phyloP scores from a whole-genome alignment of 371 early-diverging fungal genomes.

The Globomyces sp. region DNA sequence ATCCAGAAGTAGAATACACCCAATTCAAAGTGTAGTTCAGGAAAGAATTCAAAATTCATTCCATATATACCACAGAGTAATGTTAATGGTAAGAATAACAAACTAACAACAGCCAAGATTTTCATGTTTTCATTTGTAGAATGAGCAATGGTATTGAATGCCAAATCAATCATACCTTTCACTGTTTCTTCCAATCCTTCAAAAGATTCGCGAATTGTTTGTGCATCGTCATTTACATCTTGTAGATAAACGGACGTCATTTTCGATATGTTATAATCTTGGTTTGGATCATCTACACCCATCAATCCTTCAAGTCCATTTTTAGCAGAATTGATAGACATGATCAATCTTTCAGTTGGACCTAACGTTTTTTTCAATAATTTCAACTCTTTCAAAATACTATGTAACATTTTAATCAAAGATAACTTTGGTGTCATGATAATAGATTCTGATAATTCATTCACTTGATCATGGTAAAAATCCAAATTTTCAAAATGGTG shows the following conservation, averaged over 20 bases:
- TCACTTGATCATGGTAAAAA: constrained; percentile 23
- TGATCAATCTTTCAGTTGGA: constrained; percentile 26
- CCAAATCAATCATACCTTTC: constrained; percentile 26
- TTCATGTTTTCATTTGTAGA: constrained; percentile 41
- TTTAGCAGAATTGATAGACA: constrained; percentile 19
- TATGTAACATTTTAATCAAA: constrained; percentile 28
- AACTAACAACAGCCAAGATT: constrained; percentile 26
- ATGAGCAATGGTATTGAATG: constrained; percentile 33
- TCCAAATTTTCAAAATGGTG: constrained; percentile 26
- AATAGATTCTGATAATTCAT: constrained; percentile 19
- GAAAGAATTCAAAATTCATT: constrained; percentile 47
- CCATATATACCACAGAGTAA: constrained; percentile 50
- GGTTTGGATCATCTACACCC: neutral
- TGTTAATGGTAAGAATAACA: constrained; percentile 50
- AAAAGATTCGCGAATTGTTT: constrained; percentile 24
- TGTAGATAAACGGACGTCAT: constrained; percentile 27
- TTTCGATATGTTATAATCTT: constrained; percentile 13
- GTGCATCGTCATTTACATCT: constrained; percentile 30
- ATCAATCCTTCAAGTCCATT: neutral
- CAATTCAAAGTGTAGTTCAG: constrained; percentile 23
- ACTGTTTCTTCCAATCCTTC: constrained; percentile 25
- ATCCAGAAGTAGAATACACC: constrained; percentile 28
- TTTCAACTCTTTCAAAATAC: constrained; percentile 33
- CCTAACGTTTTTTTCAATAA: constrained; percentile 22
- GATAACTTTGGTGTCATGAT: constrained; percentile 23